These are phyloP conservation scores for Datura wrightii DNA, from an alignment of 257 asterid species.

Conservation along the genomic window DNA sequence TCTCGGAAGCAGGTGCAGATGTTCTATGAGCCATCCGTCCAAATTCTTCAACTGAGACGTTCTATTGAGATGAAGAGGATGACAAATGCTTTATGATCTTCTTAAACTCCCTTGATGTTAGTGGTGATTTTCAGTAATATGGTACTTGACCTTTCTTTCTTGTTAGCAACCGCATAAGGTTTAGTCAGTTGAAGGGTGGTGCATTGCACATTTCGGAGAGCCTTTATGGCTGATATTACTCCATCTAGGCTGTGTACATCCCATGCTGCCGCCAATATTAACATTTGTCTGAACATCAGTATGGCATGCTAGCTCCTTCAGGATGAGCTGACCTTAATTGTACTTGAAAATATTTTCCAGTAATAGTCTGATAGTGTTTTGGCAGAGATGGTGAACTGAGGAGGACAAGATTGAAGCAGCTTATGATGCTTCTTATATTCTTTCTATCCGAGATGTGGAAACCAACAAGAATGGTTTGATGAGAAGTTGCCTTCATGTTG, in stretches of 20 bases:
- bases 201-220: background rate
- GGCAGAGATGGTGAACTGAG: background rate
- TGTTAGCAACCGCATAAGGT: background rate
- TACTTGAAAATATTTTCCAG: background rate
- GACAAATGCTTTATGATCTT: slow-evolving; percentile 65
- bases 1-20: background rate
- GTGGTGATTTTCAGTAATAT: background rate
- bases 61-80: slow-evolving; percentile 75
- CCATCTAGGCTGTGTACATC: background rate
- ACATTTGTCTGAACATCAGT: background rate
- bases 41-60: background rate
- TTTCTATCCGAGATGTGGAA: slow-evolving; percentile 2
- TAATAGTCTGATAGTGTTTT: background rate
- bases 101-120: background rate
- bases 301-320: background rate
- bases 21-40: background rate
- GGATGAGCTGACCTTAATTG: background rate
- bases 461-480: slow-evolving; percentile 6
- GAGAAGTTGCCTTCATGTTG: slow-evolving; percentile 16
- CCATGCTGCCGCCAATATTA: background rate
- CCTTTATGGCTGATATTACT: background rate
- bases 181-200: background rate
- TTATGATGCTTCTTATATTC: background rate
- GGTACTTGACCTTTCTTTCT: background rate
- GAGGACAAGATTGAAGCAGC: background rate